Evolutionary conservation across 2,329 filamentous ascomycete genomes (phyloP).

Genomic region (Zelopaecilomyces penicillatus): DNA sequence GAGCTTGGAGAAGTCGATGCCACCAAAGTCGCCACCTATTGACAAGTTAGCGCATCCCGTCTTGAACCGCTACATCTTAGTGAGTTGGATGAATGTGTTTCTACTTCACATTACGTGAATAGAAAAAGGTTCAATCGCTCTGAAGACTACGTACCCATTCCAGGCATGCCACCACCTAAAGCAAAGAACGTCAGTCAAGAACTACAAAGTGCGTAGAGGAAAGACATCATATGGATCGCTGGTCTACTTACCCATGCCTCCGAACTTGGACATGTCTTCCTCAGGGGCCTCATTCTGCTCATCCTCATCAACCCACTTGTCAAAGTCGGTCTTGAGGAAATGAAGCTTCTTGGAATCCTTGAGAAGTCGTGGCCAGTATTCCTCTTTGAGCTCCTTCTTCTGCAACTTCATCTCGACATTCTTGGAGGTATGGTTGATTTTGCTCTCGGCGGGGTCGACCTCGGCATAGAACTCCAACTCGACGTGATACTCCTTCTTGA

Average conservation of each 20-base stretch:
- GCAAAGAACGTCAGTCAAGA: constrained; percentile 1
- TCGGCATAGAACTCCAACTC: constrained; percentile 83
- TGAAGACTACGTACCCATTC: constrained; percentile 36
- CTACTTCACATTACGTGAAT: no score
- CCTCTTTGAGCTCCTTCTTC: constrained; percentile 93
- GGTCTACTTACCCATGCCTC: constrained; percentile 51
- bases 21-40: constrained; percentile 59
- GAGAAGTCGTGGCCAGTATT: constrained; percentile 92
- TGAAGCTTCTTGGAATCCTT: constrained; percentile 86
- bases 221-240: not conserved
- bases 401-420: constrained; percentile 84
- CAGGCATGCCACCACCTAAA: constrained; percentile 46
- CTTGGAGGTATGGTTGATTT: constrained; percentile 80
- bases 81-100: no score
- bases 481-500: constrained; percentile 81
- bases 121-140: not conserved
- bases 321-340: constrained; percentile 97
- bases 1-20: constrained; percentile 92
- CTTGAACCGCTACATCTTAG: no score
- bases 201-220: not conserved
- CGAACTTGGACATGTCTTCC: constrained; percentile 66
- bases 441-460: constrained; percentile 78
- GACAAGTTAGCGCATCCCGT: not conserved
- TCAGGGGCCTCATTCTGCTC: constrained; percentile 88
- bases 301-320: constrained; percentile 99